A percentile compares a stretch with the other conserved stretches of the same genome.
phyloP scores from a whole-genome alignment of 2,329 filamentous ascomycete species.

The Pseudofabraea citricarpa region DNA sequence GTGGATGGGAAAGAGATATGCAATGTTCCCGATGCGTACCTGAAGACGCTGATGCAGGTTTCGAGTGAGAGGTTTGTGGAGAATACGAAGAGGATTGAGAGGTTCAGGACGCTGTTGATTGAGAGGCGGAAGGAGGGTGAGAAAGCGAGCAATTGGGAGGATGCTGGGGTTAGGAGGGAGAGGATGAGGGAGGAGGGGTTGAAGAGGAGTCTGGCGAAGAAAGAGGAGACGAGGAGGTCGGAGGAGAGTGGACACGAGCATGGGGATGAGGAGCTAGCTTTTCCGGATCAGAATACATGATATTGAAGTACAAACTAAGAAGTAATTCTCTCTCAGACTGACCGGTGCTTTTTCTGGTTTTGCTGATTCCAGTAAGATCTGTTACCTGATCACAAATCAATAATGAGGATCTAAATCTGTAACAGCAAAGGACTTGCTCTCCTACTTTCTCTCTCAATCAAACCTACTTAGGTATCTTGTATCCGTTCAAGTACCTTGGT shows the following conservation, averaged over 20 bases:
- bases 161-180: slow-evolving; percentile 44
- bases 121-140: slow-evolving; percentile 14
- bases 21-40: slow-evolving; percentile 62
- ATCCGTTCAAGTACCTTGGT: too few species aligned
- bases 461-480: too few species aligned
- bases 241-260: too few species aligned
- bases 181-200: slow-evolving; percentile 57
- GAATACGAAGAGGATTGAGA: slow-evolving; percentile 62
- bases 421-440: too few species aligned
- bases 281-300: slow-evolving; percentile 1
- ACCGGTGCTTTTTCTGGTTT: too few species aligned
- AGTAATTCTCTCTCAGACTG: background rate
- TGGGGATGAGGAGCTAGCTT: slow-evolving; percentile 2
- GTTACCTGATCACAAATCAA: too few species aligned
- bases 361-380: too few species aligned
- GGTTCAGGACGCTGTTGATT: slow-evolving; percentile 48
- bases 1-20: slow-evolving; percentile 37
- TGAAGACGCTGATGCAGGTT: slow-evolving; percentile 61
- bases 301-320: background rate
- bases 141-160: slow-evolving; percentile 44
- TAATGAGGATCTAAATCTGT: too few species aligned
- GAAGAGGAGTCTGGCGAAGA: slow-evolving; percentile 32
- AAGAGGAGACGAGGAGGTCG: too few species aligned
- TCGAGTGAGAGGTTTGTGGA: slow-evolving; percentile 70
- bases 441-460: too few species aligned